Base-by-base conservation (phyloP, 1,139 yeast genomes). In the Diutina rugosa region DNA sequence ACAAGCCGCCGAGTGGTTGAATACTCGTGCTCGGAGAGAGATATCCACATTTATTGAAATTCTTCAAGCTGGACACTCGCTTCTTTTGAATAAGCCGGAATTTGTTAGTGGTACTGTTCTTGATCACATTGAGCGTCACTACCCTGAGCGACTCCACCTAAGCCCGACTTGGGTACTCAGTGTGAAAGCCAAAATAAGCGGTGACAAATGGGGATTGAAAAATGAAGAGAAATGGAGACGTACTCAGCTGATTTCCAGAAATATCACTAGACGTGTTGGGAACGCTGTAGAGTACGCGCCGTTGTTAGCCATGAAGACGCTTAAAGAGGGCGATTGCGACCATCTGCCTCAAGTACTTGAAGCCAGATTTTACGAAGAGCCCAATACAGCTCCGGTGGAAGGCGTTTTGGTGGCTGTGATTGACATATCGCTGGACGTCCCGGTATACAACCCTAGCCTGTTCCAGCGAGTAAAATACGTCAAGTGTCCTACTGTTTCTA, bases 171-270 rank as follows among this genome's bases (percentile, higher is more conserved):
- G 87, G 88, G 87, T 83, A 56, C 72, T 84, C 56, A 75, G 77
- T 56, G 73, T 79, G 26, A 81, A 84, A 63, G 88, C 88, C 1
- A 77, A 79, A 57, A 76, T 81, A 5, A 77, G 82, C 21, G 86
- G 86, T 1, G 86, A 81, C 62, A 87, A 87, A 67, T 87, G 93
- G 93, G 88, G 90, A 38, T 69, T 87, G 60, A 87, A 87, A 66
- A 87, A 87, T 64, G 88, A 85, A 64, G 75, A 73, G 59, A 87
- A 87, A 65, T 87, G 95, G 95, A 74, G 78, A 64, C 71, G 76
- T 49, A 73, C 83, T 4, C 74, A 75, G 56, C 76, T 84, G 0
- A 73, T 83, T 1, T 84, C 78, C 46, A 70, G 61, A 54, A 76
- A 73, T 56, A 72, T 81, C 21, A 65, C 72, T 5, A 72, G 82